A percentile compares a stretch with the other conserved stretches of the same genome.
These are phyloP conservation scores for Globisporangium polare DNA, from an alignment of 352 stramenopile genomes.

Conservation along the genomic window DNA sequence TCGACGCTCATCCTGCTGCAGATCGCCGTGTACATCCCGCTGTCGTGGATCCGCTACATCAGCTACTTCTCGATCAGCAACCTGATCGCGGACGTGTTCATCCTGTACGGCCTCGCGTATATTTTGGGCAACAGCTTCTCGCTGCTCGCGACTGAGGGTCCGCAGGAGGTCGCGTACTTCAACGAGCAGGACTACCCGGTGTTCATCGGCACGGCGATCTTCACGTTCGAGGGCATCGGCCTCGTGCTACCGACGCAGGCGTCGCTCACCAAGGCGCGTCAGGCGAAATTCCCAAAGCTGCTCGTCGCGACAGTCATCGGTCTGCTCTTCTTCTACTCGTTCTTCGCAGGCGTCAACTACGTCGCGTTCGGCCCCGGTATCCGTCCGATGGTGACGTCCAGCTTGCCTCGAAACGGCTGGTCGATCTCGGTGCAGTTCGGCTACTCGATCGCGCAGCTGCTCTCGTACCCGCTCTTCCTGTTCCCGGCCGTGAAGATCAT, in stretches of 20 bases:
- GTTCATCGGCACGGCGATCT: slow-evolving; percentile 78
- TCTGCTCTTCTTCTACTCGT: slow-evolving; percentile 76
- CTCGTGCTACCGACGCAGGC: slow-evolving; percentile 74
- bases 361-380: slow-evolving; percentile 61
- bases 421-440: slow-evolving; percentile 75
- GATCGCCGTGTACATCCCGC: slow-evolving; percentile 67
- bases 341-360: slow-evolving; percentile 82
- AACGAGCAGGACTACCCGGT: slow-evolving; percentile 69
- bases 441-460: slow-evolving; percentile 68
- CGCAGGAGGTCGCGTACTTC: slow-evolving; percentile 56
- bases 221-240: slow-evolving; percentile 81
- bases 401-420: slow-evolving; percentile 64
- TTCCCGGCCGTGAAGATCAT: slow-evolving; percentile 83
- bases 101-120: slow-evolving; percentile 71
- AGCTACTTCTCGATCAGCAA: slow-evolving; percentile 87
- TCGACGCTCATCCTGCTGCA: slow-evolving; percentile 72
- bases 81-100: slow-evolving; percentile 80
- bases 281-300: slow-evolving; percentile 58
- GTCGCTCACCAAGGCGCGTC: slow-evolving; percentile 55
- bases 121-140: slow-evolving; percentile 76
- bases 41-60: slow-evolving; percentile 85
- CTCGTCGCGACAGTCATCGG: slow-evolving; percentile 61
- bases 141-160: slow-evolving; percentile 42
- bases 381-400: slow-evolving; percentile 69
- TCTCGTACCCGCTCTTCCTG: slow-evolving; percentile 79